phyloP scores from a whole-genome alignment of 192 early-diverging fungal species.

The Anaeromyces robustus region DNA sequence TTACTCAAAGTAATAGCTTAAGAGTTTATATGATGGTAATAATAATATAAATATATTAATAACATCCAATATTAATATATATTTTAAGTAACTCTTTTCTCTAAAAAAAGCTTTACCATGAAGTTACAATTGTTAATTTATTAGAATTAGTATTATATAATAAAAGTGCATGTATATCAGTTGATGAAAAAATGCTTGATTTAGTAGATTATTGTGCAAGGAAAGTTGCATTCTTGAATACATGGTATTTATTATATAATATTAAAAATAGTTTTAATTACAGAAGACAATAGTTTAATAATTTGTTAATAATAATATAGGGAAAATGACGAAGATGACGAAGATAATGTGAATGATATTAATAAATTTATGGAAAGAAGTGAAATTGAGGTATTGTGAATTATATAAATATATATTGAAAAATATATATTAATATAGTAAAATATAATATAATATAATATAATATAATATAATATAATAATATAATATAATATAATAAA shows the following conservation, averaged over 20 bases:
- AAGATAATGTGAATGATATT: neutral
- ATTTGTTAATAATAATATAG: neutral
- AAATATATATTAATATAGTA: no score
- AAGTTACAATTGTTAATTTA: neutral
- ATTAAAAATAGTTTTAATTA: no score
- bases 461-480: no score
- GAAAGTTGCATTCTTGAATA: neutral
- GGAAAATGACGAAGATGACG: neutral
- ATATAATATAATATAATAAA: no score
- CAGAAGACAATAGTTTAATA: no score
- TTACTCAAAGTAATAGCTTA: neutral
- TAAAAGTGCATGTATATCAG: neutral
- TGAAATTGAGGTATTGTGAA: neutral
- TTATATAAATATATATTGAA: no score
- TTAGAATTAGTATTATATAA: neutral
- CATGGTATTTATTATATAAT: neutral
- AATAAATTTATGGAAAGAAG: neutral
- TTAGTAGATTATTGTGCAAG: neutral
- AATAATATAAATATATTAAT: no score
- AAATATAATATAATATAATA: no score
- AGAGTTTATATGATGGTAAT: neutral
- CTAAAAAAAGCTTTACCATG: neutral
- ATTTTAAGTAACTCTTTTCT: neutral
- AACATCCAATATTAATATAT: no score
- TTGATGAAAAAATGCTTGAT: neutral